These are phyloP conservation scores for Tuber aestivum DNA, from an alignment of 495 filamentous ascomycete genomes.

Conservation along the genomic window DNA sequence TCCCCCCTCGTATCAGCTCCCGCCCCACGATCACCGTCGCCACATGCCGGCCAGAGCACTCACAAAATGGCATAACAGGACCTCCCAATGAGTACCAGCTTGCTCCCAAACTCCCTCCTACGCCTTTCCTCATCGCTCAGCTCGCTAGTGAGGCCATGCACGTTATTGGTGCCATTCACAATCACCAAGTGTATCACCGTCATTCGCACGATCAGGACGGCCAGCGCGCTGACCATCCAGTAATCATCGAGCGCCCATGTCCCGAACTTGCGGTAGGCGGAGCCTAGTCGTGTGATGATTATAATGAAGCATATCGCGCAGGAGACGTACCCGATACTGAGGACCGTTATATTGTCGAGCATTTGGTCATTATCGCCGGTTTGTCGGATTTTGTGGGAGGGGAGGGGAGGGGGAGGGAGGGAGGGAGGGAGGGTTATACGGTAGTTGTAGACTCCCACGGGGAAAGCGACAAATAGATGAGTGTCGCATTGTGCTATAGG, in stretches of 20 bases:
- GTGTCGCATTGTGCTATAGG: background rate
- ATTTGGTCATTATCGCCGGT: constrained; percentile 16
- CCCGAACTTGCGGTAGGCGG: constrained; percentile 11
- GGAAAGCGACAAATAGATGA: background rate
- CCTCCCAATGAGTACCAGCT: constrained; percentile 29
- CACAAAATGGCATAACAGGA: constrained; percentile 35
- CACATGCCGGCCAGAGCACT: background rate
- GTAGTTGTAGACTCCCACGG: background rate
- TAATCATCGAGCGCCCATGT: constrained; percentile 31
- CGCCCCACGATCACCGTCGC: background rate
- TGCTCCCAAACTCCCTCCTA: constrained; percentile 35
- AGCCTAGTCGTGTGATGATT: constrained; percentile 17
- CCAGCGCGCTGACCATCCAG: constrained; percentile 24
- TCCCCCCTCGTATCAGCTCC: background rate
- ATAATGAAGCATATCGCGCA: constrained; percentile 23
- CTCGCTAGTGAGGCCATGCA: background rate
- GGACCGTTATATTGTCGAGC: constrained; percentile 19
- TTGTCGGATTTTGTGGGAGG: background rate
- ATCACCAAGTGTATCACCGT: constrained; percentile 19
- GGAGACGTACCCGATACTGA: constrained; percentile 28
- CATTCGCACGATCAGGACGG: constrained; percentile 9
- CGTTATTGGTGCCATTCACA: constrained; percentile 21
- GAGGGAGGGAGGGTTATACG: too few relatives aligned
- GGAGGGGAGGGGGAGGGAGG: background rate
- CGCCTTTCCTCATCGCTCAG: constrained; percentile 10